Evolutionary conservation across 495 filamentous ascomycete genomes (phyloP), one percentile per base, ranked within the genome.

Genomic region (Trichoderma virens): DNA sequence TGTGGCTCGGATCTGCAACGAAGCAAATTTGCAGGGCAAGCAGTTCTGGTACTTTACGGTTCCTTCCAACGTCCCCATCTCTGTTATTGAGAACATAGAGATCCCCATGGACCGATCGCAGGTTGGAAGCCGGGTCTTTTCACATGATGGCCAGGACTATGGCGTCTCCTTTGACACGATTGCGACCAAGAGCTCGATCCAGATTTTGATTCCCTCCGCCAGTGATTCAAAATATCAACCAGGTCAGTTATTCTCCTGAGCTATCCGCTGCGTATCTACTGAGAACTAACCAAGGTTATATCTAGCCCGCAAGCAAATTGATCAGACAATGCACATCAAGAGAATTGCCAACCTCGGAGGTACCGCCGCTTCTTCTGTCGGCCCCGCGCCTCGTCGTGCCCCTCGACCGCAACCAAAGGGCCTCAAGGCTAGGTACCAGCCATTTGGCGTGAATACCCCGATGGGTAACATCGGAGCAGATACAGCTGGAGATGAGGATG

Each of bases 41-140:
- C 78, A 82, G 63, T 70, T 82, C 30, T 82, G 78, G 79, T 80
- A 79, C 65, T 82, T 82, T 61, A 82, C 78, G 0, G 74, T 75
- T 13, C 79, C 79, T 1, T 78, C 78, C 14, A 78, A 77, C 18
- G 65, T 82, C 13, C 78, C 78, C 3, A 79, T 82, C 61, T 78
- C 78, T 25, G 76, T 82, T 14, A 66, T 81, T 51, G 75, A 78
- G 66, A 72, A 81, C 64, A 71, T 78, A 32, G 73, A 75, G 59
- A 78, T 82, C 25, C 77, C 75, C 23, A 39, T 80, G 8, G 69
- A 72, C 32, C 73, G 72, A 65, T 68, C 76, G 16, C 68, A 69
- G 41, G 62, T 70, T 7, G 78, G 77, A 6, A 62, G 73, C 25
- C 31, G 76, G 5, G 63, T 82, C 7, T 66, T 81, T 5, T 71